phyloP scores from a whole-genome alignment of 768 basidiomycete genomes.

The Podaxis sp. region DNA sequence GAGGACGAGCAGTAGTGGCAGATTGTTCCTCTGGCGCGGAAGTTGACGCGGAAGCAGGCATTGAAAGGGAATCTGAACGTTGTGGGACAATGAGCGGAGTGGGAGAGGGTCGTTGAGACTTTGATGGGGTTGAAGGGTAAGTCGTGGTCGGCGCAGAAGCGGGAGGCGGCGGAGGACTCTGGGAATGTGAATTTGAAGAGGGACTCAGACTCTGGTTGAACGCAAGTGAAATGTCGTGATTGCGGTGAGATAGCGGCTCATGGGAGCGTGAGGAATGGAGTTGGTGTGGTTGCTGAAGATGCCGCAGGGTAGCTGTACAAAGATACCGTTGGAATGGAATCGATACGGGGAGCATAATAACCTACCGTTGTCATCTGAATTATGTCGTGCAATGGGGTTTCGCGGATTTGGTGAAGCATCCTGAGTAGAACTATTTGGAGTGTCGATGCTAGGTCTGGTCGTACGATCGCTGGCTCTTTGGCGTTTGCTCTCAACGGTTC shows the following conservation, averaged over 20 bases:
- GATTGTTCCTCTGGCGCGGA: constrained; percentile 24
- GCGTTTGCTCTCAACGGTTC: constrained; percentile 23
- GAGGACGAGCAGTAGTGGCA: neutral
- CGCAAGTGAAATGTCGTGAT: constrained; percentile 21
- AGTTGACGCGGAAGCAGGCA: constrained; percentile 25
- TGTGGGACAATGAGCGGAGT: constrained; percentile 34
- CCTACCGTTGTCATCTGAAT: constrained; percentile 37
- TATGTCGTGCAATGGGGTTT: constrained; percentile 26
- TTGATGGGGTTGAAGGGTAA: constrained; percentile 13
- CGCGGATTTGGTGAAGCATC: constrained; percentile 17
- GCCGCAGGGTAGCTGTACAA: constrained; percentile 24
- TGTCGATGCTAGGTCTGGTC: constrained; percentile 26
- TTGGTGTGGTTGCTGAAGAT: constrained; percentile 20
- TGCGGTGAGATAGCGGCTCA: constrained; percentile 30
- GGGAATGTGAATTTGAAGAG: constrained; percentile 8
- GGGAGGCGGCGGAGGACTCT: constrained; percentile 20
- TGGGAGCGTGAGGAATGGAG: constrained; percentile 38
- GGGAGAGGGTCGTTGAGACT: constrained; percentile 20
- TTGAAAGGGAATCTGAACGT: constrained; percentile 29
- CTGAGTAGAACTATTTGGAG: constrained; percentile 9
- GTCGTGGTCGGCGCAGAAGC: constrained; percentile 16
- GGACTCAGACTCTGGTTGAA: constrained; percentile 16
- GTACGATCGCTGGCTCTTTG: constrained; percentile 24
- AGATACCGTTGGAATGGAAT: constrained; percentile 12
- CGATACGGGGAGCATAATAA: constrained; percentile 8